Conservation (phyloP, 2,329 filamentous ascomycete species). For the Tympanopsis confertula region DNA sequence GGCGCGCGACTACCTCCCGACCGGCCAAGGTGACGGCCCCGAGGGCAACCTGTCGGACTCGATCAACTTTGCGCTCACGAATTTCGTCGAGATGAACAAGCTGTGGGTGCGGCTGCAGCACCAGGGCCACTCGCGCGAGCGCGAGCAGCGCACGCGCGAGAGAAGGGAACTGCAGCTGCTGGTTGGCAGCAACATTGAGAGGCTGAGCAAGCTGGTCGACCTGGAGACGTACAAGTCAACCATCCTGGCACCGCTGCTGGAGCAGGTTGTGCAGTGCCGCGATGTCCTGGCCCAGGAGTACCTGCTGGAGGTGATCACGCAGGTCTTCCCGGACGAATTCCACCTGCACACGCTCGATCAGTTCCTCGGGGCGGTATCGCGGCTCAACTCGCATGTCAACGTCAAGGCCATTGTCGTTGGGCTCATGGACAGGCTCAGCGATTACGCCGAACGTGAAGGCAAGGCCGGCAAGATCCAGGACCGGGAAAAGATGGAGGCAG, state of each 20-base stretch:
- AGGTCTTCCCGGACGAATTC: constrained; percentile 97
- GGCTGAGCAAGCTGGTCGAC: constrained; percentile 89
- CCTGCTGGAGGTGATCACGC: constrained; percentile 92
- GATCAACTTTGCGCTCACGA: constrained; percentile 94
- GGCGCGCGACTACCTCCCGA: constrained; percentile 77
- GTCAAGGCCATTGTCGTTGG: constrained; percentile 97
- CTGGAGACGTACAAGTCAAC: constrained; percentile 85
- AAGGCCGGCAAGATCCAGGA: constrained; percentile 60
- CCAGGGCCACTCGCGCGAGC: constrained; percentile 88
- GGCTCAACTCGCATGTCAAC: constrained; percentile 91
- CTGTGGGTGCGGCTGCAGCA: constrained; percentile 96
- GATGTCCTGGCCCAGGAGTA: constrained; percentile 97
- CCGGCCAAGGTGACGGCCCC: constrained; percentile 73
- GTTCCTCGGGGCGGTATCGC: constrained; percentile 82
- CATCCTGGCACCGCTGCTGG: constrained; percentile 77
- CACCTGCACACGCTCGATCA: constrained; percentile 94
- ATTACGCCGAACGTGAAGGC: constrained; percentile 84
- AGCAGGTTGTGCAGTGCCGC: constrained; percentile 95
- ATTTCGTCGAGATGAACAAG: constrained; percentile 99
- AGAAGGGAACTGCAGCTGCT: constrained; percentile 88
- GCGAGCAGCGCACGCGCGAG: constrained; percentile 87
- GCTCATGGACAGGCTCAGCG: constrained; percentile 88
- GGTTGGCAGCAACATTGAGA: constrained; percentile 90
- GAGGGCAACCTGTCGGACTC: constrained; percentile 95
- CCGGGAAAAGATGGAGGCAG: constrained; percentile 68